phyloP scores from a whole-genome alignment of 306 rosid genomes.

The Begonia masoniana region DNA sequence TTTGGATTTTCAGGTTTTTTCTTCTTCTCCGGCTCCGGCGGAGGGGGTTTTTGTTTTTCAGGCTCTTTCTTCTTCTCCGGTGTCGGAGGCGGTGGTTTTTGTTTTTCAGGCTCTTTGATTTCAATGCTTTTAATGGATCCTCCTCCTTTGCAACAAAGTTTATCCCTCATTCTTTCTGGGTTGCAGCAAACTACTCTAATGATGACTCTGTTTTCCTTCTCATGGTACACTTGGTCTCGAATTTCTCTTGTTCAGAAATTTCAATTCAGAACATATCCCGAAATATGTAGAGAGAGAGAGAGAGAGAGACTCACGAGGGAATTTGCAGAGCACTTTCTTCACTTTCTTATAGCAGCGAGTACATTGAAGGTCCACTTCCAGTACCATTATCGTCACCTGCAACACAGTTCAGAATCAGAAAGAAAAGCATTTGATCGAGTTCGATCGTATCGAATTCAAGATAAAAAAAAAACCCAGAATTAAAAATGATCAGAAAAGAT shows the following conservation, averaged over 20 bases:
- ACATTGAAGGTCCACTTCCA: constrained; percentile 71
- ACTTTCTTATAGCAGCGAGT: constrained; percentile 58
- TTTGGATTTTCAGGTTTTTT: constrained; percentile 10
- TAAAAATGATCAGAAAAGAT: too few relatives aligned
- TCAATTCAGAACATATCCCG: neutral
- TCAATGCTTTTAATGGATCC: constrained; percentile 49
- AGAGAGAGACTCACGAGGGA: constrained; percentile 49
- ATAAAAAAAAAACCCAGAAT: too few relatives aligned
- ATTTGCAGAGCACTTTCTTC: constrained; percentile 51
- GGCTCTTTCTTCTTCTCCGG: constrained; percentile 3
- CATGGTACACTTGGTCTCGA: constrained; percentile 51
- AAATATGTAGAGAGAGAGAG: neutral
- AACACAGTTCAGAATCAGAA: neutral
- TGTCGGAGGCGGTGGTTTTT: constrained; percentile 12
- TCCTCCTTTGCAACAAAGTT: constrained; percentile 45
- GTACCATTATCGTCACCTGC: constrained; percentile 43
- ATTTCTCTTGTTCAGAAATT: constrained; percentile 58
- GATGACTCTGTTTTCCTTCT: constrained; percentile 35
- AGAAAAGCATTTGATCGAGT: too few relatives aligned
- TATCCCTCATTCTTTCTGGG: constrained; percentile 64
- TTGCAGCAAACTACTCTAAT: constrained; percentile 61
- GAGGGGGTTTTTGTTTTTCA: constrained; percentile 8
- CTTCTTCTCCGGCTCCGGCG: neutral
- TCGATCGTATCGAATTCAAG: too few relatives aligned
- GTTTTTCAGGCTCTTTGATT: constrained; percentile 29